phyloP scores from a whole-genome alignment of 1,284 basidiomycete species.

The Puccinia polysora region DNA sequence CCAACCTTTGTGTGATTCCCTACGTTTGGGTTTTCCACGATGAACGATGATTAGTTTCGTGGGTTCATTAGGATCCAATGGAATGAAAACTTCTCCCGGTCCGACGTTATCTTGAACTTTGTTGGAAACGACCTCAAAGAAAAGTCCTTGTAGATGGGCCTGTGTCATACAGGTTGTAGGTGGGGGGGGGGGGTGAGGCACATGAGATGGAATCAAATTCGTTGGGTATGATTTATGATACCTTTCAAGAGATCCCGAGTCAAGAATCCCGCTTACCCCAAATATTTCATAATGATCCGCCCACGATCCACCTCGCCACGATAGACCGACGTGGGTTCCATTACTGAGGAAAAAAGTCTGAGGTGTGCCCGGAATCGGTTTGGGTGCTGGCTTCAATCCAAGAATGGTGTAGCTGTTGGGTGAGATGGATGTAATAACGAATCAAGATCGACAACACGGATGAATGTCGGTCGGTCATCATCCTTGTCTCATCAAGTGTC shows the following conservation, averaged over 20 bases:
- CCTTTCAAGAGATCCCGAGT: background rate
- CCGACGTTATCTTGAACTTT: slow-evolving; percentile 24
- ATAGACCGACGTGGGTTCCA: slow-evolving; percentile 28
- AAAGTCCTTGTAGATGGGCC: slow-evolving; percentile 8
- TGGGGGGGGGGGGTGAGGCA: background rate
- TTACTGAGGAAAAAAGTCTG: slow-evolving; percentile 25
- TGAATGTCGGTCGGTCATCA: too few species aligned
- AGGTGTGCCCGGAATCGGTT: slow-evolving; percentile 22
- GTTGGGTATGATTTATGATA: background rate
- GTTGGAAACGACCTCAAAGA: slow-evolving; percentile 9
- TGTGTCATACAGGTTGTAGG: background rate
- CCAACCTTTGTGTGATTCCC: slow-evolving; percentile 12
- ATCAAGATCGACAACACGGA: too few species aligned
- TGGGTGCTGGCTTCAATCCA: background rate
- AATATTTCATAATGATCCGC: slow-evolving; percentile 33
- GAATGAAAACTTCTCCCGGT: slow-evolving; percentile 20
- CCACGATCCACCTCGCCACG: slow-evolving; percentile 31
- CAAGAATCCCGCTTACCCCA: slow-evolving; percentile 2
- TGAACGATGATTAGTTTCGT: background rate
- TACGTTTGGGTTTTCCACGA: background rate
- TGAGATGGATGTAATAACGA: background rate
- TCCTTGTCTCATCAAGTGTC: too few species aligned
- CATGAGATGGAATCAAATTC: background rate
- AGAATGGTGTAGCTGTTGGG: slow-evolving; percentile 17
- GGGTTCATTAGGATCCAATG: slow-evolving; percentile 22